Conservation (phyloP, 140 eudicot genomes). For the Oenanthe javanica region DNA sequence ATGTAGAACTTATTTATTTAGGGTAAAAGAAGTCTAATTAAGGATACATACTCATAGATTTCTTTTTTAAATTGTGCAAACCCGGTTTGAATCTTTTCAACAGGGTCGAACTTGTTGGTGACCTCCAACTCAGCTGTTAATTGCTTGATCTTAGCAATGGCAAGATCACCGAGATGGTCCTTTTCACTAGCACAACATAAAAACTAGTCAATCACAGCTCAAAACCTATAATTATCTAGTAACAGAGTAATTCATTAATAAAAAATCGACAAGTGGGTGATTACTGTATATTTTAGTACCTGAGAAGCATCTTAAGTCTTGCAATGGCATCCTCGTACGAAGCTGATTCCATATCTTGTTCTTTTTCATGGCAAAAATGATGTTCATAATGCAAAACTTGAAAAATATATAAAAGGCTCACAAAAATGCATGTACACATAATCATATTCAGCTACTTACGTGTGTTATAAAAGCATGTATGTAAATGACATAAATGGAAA, state of each 20-base stretch:
- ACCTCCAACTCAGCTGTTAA: constrained; percentile 71
- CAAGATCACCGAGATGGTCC: constrained; percentile 37
- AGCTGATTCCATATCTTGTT: not conserved
- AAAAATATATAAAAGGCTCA: not conserved
- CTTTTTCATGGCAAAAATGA: not conserved
- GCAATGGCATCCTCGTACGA: not conserved
- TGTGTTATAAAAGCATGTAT: not conserved
- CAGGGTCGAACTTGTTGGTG: constrained; percentile 39
- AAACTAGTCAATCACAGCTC: not conserved
- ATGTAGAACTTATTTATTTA: not conserved
- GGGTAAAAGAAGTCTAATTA: not conserved
- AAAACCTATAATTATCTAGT: not conserved
- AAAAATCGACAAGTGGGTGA: not conserved
- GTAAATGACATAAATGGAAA: not conserved
- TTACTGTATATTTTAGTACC: not conserved
- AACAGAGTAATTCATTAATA: not conserved
- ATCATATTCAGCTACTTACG: not conserved
- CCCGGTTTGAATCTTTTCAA: constrained; percentile 54
- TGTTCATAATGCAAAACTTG: not conserved
- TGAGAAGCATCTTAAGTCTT: not conserved
- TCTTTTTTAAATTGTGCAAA: constrained; percentile 74
- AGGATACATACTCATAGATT: constrained; percentile 59
- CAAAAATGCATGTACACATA: no score
- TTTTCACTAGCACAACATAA: constrained; percentile 44
- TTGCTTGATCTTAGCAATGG: constrained; percentile 60